Percentiles rank a stretch among this genome's conserved stretches.
Conservation (phyloP, 257 asterid genomes). For the Vinca minor region DNA sequence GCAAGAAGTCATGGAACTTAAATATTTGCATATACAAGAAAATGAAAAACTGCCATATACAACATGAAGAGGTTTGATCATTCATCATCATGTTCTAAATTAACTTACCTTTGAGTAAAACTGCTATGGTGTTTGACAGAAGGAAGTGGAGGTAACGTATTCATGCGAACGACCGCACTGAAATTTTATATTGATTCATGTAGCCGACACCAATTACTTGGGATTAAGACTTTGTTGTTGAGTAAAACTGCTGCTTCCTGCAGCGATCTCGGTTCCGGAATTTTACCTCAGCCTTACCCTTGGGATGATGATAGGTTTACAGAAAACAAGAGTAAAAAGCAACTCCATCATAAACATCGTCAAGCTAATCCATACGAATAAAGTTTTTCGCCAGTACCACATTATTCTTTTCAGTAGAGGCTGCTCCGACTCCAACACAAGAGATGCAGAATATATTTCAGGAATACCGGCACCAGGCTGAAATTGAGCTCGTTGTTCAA, state of each 20-base stretch:
- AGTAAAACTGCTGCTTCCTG: constrained; percentile 16
- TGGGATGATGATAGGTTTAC: constrained; percentile 63
- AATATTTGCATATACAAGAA: background rate
- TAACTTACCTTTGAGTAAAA: no score
- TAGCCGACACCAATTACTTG: no score
- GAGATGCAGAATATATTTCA: constrained; percentile 60
- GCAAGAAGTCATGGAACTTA: background rate
- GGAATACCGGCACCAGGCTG: constrained; percentile 68
- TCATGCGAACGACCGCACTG: no score
- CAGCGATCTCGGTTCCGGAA: constrained; percentile 18
- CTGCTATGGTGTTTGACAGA: no score
- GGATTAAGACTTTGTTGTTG: no score
- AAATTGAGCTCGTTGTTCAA: constrained; percentile 77
- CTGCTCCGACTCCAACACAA: constrained; percentile 60
- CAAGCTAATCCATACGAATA: constrained; percentile 79
- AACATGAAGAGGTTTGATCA: background rate
- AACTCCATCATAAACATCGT: constrained; percentile 49
- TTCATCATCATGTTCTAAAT: no score
- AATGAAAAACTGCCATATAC: background rate
- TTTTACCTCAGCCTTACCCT: constrained; percentile 38
- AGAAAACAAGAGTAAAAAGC: constrained; percentile 54
- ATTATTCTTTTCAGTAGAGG: constrained; percentile 47
- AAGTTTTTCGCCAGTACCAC: constrained; percentile 78
- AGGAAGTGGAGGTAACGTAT: no score
- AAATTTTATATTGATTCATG: no score